A percentile compares a stretch with the other conserved stretches of the same genome.
Evolutionary conservation across 805 yeast genomes (phyloP).

Genomic region (Kuraishia ogatae): DNA sequence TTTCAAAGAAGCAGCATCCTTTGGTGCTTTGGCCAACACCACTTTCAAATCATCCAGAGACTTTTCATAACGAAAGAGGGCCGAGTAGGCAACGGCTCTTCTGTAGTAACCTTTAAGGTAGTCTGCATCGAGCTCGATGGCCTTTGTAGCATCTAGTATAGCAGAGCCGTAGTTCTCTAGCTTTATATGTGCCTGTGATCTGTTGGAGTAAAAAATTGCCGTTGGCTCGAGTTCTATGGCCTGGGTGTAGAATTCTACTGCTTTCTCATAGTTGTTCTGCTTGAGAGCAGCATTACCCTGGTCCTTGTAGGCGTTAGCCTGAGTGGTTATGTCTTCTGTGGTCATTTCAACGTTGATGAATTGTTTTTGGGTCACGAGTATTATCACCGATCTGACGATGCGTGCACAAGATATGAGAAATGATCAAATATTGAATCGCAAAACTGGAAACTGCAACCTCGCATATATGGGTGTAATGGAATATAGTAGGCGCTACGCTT

Average conservation of each 20-base stretch:
- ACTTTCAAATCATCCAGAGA: constrained; percentile 62
- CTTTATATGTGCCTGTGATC: constrained; percentile 86
- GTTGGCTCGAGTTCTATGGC: constrained; percentile 66
- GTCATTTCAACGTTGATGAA: too few relatives aligned
- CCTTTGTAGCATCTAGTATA: constrained; percentile 63
- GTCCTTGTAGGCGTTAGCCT: constrained; percentile 47
- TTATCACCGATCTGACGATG: too few relatives aligned
- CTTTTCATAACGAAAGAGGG: constrained; percentile 65
- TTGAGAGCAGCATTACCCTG: constrained; percentile 72
- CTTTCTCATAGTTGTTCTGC: constrained; percentile 51
- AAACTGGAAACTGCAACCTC: too few relatives aligned
- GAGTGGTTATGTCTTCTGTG: not conserved
- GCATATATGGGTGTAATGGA: too few relatives aligned
- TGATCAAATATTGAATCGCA: too few relatives aligned
- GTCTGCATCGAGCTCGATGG: constrained; percentile 56
- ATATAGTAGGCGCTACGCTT: not conserved
- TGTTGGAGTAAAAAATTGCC: constrained; percentile 66
- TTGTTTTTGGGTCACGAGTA: too few relatives aligned
- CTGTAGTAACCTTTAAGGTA: constrained; percentile 81
- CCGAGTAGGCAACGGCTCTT: constrained; percentile 74
- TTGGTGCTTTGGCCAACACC: constrained; percentile 56
- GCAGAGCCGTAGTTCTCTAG: constrained; percentile 84
- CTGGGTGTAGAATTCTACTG: constrained; percentile 60
- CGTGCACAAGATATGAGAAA: too few relatives aligned
- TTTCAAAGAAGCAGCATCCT: constrained; percentile 57